Evolutionary conservation across 2,329 filamentous ascomycete genomes (phyloP).

Genomic region (Ophiostoma australiae): DNA sequence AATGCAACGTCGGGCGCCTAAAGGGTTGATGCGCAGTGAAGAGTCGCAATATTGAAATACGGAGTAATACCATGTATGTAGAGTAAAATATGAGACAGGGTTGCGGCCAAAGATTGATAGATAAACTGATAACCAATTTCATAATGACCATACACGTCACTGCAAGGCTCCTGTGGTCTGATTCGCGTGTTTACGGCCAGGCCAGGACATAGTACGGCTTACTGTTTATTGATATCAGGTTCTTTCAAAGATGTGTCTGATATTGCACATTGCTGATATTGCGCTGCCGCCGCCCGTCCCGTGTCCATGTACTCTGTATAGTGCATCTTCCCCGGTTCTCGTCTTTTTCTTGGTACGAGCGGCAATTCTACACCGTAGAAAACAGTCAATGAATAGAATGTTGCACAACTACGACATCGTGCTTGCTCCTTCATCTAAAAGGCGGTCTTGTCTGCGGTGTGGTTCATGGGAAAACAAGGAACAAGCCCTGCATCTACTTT

Average conservation of each 20-base stretch:
- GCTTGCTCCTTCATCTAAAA: neutral
- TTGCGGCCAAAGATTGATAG: neutral
- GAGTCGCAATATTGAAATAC: neutral
- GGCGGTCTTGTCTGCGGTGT: neutral
- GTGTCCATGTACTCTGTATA: neutral
- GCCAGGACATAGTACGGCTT: neutral
- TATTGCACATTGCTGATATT: neutral
- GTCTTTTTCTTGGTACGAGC: neutral
- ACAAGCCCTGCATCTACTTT: neutral
- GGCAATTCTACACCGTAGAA: too few species aligned
- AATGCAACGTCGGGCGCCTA: conserved; percentile 14
- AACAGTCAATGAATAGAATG: neutral
- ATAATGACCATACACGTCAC: neutral
- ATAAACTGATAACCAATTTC: neutral
- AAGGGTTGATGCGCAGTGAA: neutral
- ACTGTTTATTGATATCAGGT: neutral
- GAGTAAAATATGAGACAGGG: neutral
- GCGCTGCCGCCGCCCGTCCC: neutral
- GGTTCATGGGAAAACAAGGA: neutral
- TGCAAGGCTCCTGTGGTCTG: neutral
- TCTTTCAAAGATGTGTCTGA: too few species aligned
- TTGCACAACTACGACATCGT: conserved; percentile 10
- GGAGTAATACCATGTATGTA: neutral
- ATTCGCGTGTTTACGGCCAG: conserved; percentile 1
- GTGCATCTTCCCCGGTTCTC: neutral